Conservation (phyloP, 768 basidiomycete species). For the Lanmaoa pseudosensibilis region DNA sequence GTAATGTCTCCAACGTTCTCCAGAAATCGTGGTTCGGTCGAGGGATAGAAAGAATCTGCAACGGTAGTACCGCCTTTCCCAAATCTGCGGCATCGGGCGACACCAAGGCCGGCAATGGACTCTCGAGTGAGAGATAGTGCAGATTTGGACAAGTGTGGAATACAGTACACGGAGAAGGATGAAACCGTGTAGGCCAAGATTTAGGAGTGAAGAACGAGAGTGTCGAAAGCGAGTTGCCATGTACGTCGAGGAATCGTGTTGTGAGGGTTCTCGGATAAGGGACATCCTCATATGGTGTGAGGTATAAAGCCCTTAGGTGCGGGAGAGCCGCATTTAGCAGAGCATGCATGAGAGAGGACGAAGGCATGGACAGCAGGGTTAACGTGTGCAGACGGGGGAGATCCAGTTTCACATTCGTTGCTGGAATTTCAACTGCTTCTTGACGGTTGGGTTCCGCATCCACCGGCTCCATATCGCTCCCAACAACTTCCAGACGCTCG, state of each 20-base stretch:
- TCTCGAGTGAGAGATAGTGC: conserved; percentile 71
- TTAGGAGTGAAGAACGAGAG: conserved; percentile 70
- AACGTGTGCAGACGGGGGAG: conserved; percentile 61
- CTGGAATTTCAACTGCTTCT: conserved; percentile 22
- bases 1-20: conserved; percentile 50
- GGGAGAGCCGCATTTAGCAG: conserved; percentile 64
- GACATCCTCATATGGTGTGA: conserved; percentile 75
- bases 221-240: conserved; percentile 58
- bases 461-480: conserved; percentile 53
- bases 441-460: conserved; percentile 42
- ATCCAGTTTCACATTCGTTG: conserved; percentile 41
- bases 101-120: conserved; percentile 56
- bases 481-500: conserved; percentile 63
- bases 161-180: conserved; percentile 51
- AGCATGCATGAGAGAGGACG: conserved; percentile 59
- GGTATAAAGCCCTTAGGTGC: conserved; percentile 56
- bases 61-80: conserved; percentile 34
- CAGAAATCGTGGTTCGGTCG: conserved; percentile 66
- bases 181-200: conserved; percentile 61
- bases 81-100: conserved; percentile 29
- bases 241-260: conserved; percentile 56
- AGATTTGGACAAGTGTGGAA: conserved; percentile 54
- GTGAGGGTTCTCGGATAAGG: conserved; percentile 57
- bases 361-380: conserved; percentile 64
- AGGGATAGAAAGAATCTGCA: conserved; percentile 73